Base-by-base conservation (phyloP, 1,284 basidiomycete species). In the Ustilago bromivora region DNA sequence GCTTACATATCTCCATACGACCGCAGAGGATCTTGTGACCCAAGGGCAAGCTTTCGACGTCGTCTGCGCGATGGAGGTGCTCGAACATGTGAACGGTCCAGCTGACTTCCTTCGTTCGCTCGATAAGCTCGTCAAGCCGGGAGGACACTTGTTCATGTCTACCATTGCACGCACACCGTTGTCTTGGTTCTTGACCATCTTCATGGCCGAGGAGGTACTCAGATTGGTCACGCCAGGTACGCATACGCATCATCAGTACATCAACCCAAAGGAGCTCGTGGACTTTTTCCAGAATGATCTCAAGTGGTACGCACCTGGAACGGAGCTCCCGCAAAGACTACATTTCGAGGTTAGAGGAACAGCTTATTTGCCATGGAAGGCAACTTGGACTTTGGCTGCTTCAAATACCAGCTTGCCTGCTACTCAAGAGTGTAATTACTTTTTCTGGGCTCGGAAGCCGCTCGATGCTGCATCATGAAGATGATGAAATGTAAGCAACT, bases 41-140 rank as follows among this genome's bases (percentile, higher is more conserved):
- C 82, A 89, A 28, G 90, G 91, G 10, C 85, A 77, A 8, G 87
- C 89, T 52, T 99, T 92, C 84, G 96, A 99, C 86, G 89, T 96
- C 8, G 95, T 99, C 15, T 97, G 95, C 85, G 93, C 95, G 11
- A 95, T 99, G 95, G 97, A 99, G 86, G 96, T 99, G 17, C 85
- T 99, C 51, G 97, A 99, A 88, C 97, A 99, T 84, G 97, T 99
- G 68, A 93, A 97, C 84, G 91, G 95, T 79, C 96, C 97, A 0
- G 89, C 91, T 12, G 89, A 90, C 8, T 99, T 99, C 86, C 68
- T 86, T 15, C 76, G 79, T 23, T 77, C 70, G 17, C 76, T 85
- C 52, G 76, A 72, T 19, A n/a, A 51, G 8, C 76, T 86, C 36
- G 67, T 84, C 55, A 82, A 81, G 93, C 96, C 97, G 3, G 96